Base-by-base conservation (phyloP, 768 basidiomycete species). In the Boletus vinaceobasis region DNA sequence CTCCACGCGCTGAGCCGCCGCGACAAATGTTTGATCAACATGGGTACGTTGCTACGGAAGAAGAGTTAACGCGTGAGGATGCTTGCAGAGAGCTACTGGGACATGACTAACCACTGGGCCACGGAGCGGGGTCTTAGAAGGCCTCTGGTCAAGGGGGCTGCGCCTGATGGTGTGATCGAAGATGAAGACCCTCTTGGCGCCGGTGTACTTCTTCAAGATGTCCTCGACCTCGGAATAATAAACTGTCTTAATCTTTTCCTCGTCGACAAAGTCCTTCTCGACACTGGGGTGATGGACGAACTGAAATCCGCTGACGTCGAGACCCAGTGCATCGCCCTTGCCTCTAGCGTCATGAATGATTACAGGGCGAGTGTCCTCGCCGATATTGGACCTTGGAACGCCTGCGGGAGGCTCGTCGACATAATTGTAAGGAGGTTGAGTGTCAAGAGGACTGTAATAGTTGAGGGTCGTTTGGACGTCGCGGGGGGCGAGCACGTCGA, bases 281-380 rank as follows among this genome's bases (percentile, higher is more conserved):
- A 58, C 51, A 50, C 71, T 72, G 4, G 63, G 66, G 27, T 66
- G 49, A 35, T 67, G 63, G 27, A 71, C 48, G 58, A 74, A 74
- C 58, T 74, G 71, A 64, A 80, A 80, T n/a, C 79, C 79, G n/a
- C 72, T 71, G 47, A 63, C 63, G 50, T 79, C 77, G 38, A 76
- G 67, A n/a, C 63, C 64, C 6, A 69, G 53, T 1, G 55, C 31
- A 37, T 57, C 55, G 26, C 61, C 70, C 43, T 71, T 63, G 27
- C 70, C 73, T 42, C 74, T 69, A 6, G 73, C 50, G 39, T 75
- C 68, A 40, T 72, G 65, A 19, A 75, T 43, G 46, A 68, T 50
- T 7, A 57, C 52, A 1, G 48, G 53, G 14, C 43, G 65, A 11
- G 23, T 42, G 47, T 66, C 66, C 27, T 35, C 3, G n/a, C 66